These are phyloP conservation scores for Astrothelium subdiscretum DNA, from an alignment of 495 filamentous ascomycete genomes.

Conservation along the genomic window DNA sequence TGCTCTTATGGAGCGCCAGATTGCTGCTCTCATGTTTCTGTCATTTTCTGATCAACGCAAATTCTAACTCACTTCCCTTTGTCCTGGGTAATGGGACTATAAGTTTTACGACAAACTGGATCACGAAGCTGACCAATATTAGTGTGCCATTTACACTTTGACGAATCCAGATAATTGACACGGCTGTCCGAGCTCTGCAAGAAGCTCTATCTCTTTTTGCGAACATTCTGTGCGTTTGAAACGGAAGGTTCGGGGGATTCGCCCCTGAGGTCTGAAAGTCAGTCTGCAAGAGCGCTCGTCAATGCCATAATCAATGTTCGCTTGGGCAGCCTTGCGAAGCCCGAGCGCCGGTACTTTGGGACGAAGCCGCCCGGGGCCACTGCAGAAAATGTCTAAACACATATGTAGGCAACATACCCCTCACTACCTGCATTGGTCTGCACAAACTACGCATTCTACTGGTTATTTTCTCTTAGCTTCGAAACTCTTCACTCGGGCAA, in stretches of 20 bases:
- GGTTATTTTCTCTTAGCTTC: background rate
- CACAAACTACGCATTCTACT: background rate
- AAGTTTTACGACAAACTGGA: background rate
- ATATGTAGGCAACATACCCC: background rate
- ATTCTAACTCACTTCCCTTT: background rate
- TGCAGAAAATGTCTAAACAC: background rate
- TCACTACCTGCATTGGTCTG: background rate
- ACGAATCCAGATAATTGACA: background rate
- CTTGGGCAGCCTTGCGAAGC: background rate
- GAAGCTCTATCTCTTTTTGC: background rate
- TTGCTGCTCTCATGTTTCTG: background rate
- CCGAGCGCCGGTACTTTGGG: background rate
- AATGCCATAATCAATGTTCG: background rate
- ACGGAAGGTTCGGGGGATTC: background rate
- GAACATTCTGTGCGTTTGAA: background rate
- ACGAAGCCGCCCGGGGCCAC: background rate
- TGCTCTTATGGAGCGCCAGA: background rate
- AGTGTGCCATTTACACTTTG: background rate
- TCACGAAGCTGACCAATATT: background rate
- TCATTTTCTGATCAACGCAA: background rate
- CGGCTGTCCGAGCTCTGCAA: background rate
- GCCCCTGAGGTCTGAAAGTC: background rate
- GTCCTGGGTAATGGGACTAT: background rate
- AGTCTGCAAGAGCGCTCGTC: background rate
- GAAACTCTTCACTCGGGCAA: background rate